A percentile compares a stretch with the other conserved stretches of the same genome.
These are phyloP conservation scores for Stenocarpella maydis DNA, from an alignment of 2,329 filamentous ascomycete genomes.

Conservation along the genomic window DNA sequence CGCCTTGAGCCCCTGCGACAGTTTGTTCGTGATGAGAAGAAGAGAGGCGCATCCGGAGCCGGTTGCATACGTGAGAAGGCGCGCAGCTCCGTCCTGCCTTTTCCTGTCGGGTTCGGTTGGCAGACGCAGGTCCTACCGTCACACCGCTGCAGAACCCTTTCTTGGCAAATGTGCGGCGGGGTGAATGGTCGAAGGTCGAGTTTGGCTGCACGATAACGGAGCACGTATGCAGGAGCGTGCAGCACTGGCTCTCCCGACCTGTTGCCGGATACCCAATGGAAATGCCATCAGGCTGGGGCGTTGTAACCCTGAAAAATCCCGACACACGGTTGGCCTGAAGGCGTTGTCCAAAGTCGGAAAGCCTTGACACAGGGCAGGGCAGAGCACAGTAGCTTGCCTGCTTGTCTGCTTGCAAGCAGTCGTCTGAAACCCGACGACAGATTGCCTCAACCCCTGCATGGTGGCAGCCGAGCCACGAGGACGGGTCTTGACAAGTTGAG, in stretches of 20 bases:
- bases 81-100: background rate
- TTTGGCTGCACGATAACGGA: conserved; percentile 31
- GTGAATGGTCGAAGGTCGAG: conserved; percentile 10
- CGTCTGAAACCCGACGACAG: conserved; percentile 30
- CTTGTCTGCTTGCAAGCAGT: background rate
- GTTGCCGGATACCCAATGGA: conserved; percentile 30
- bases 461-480: conserved; percentile 32
- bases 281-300: conserved; percentile 13
- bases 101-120: background rate
- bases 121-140: background rate
- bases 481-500: conserved; percentile 11
- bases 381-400: background rate
- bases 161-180: conserved; percentile 6
- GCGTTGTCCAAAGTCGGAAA: background rate
- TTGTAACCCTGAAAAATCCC: conserved; percentile 19
- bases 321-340: background rate
- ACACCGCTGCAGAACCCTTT: conserved; percentile 11
- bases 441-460: conserved; percentile 27
- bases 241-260: conserved; percentile 27
- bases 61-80: background rate
- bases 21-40: background rate
- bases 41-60: background rate
- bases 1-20: background rate
- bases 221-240: conserved; percentile 34
- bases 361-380: conserved; percentile 11